Evolutionary conservation across 805 yeast species (phyloP).

Genomic region (Geotrichum ghanense): DNA sequence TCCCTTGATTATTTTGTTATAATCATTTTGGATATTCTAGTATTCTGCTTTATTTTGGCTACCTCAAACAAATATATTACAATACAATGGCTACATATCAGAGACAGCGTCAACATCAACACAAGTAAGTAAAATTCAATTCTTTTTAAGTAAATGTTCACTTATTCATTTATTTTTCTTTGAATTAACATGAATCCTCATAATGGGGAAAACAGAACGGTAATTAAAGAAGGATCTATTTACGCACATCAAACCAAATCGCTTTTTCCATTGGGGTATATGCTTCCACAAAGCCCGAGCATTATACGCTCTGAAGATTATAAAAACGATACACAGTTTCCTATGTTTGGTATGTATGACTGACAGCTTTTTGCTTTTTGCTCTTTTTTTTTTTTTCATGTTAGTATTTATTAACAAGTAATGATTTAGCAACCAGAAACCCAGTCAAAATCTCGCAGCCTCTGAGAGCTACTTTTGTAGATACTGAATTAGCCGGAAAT

Average conservation of each 20-base stretch:
- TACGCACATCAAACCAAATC: conserved; percentile 12
- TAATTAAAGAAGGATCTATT: not conserved
- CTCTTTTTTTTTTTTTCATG: no score
- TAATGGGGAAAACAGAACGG: no score
- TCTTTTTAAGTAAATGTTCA: no score
- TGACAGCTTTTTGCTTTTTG: no score
- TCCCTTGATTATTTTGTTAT: no score
- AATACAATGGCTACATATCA: not conserved
- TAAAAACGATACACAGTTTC: conserved; percentile 18
- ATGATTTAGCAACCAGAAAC: conserved; percentile 9
- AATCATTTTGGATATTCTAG: no score
- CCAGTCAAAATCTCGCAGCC: conserved; percentile 17
- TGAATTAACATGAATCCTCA: no score
- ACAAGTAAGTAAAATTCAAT: not conserved
- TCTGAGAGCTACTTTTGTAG: conserved; percentile 21
- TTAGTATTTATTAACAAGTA: not conserved
- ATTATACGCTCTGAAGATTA: conserved; percentile 17
- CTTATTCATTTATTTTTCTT: not conserved
- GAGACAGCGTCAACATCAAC: not conserved
- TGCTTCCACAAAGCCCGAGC: conserved; percentile 11
- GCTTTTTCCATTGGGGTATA: conserved; percentile 21
- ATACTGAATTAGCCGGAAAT: conserved; percentile 18
- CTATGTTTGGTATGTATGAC: conserved; percentile 12
- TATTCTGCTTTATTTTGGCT: no score
- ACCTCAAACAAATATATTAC: not conserved